Evolutionary conservation across 257 asterid genomes (phyloP).

Genomic region (Galeopsis tetrahit): DNA sequence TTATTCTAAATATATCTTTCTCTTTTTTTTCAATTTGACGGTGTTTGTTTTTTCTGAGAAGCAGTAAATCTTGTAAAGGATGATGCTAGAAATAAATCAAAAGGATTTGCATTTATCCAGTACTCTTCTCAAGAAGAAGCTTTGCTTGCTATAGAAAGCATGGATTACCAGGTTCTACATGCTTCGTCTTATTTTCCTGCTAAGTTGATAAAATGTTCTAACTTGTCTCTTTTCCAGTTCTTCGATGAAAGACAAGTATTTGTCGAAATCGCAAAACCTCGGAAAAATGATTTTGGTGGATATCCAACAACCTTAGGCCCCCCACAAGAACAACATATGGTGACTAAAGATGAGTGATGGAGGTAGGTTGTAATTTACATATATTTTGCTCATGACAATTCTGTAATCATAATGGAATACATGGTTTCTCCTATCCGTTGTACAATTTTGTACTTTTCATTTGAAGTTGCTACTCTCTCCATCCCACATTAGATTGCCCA

Average conservation of each 20-base stretch:
- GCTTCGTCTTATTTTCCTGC: constrained; percentile 7
- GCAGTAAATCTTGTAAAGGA: constrained; percentile 59
- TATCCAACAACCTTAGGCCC: constrained; percentile 58
- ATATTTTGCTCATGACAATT: neutral
- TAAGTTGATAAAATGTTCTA: neutral
- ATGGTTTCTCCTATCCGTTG: no score
- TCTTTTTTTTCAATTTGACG: neutral
- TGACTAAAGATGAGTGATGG: constrained; percentile 27
- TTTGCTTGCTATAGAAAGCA: constrained; percentile 61
- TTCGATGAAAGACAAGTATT: constrained; percentile 51
- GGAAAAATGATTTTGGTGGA: constrained; percentile 45
- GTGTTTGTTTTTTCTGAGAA: neutral
- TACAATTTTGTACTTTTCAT: no score
- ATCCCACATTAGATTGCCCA: no score
- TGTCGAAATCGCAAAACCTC: constrained; percentile 62
- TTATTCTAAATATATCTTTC: neutral
- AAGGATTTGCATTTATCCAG: constrained; percentile 71
- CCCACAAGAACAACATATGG: constrained; percentile 41
- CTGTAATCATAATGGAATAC: no score
- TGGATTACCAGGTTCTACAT: constrained; percentile 62
- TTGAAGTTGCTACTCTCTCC: no score
- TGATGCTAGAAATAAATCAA: constrained; percentile 48
- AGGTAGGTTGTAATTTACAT: constrained; percentile 9
- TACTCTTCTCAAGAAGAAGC: constrained; percentile 64
- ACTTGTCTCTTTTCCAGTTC: constrained; percentile 35